A percentile compares a stretch with the other conserved stretches of the same genome.
These are phyloP conservation scores for Trichoderma hamatum DNA, from an alignment of 2,329 filamentous ascomycete species.

Conservation along the genomic window DNA sequence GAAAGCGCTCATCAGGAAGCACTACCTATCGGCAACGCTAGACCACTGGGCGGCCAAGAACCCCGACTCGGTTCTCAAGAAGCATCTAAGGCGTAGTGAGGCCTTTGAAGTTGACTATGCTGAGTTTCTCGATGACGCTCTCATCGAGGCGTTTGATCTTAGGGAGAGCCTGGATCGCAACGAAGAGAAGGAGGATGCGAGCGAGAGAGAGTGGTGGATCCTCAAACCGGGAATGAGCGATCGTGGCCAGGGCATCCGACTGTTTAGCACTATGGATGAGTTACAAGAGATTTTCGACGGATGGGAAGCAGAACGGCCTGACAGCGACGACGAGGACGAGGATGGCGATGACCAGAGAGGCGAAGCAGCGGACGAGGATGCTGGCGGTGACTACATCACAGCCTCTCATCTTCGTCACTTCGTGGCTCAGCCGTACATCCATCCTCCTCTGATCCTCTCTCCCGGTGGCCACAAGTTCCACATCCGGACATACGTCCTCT, in stretches of 20 bases:
- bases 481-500: slow-evolving; percentile 87
- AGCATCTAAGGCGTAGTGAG: slow-evolving; percentile 75
- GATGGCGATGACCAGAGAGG: slow-evolving; percentile 40
- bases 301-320: slow-evolving; percentile 75
- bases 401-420: slow-evolving; percentile 95
- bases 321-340: slow-evolving; percentile 65
- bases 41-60: slow-evolving; percentile 85
- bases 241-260: slow-evolving; percentile 84
- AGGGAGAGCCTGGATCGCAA: slow-evolving; percentile 77
- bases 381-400: slow-evolving; percentile 62
- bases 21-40: slow-evolving; percentile 84
- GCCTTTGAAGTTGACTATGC: slow-evolving; percentile 95
- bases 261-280: slow-evolving; percentile 85
- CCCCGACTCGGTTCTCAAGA: slow-evolving; percentile 67
- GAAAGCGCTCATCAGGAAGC: slow-evolving; percentile 94
- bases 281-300: slow-evolving; percentile 86
- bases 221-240: slow-evolving; percentile 98
- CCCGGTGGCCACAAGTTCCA: slow-evolving; percentile 80
- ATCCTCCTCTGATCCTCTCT: slow-evolving; percentile 73
- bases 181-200: slow-evolving; percentile 33
- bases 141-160: slow-evolving; percentile 88
- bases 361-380: slow-evolving; percentile 38
- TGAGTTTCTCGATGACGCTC: slow-evolving; percentile 91
- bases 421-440: slow-evolving; percentile 91
- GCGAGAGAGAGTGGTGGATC: slow-evolving; percentile 87